Percentiles rank a stretch among this genome's conserved stretches.
Conservation (phyloP, 306 rosid species). For the Spatholobus suberectus region DNA sequence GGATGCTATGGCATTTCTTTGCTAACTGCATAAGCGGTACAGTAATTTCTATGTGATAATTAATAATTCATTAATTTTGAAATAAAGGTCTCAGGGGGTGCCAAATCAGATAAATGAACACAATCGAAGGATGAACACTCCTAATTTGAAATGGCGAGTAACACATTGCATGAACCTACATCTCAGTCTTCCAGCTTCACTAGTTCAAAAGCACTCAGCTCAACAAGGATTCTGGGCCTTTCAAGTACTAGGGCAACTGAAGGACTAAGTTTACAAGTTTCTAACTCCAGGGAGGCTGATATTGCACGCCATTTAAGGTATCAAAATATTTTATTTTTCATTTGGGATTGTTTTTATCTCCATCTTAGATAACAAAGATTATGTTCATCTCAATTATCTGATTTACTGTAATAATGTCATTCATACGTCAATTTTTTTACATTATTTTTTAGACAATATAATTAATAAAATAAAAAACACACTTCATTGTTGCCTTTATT, state of each 20-base stretch:
- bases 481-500: neutral
- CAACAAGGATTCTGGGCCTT: neutral
- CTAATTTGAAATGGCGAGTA: neutral
- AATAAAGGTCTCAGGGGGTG: slow-evolving; percentile 31
- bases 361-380: neutral
- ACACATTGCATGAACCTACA: neutral
- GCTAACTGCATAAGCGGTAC: neutral
- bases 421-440: neutral
- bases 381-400: neutral
- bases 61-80: neutral
- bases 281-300: neutral
- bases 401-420: neutral
- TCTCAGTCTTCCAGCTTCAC: neutral
- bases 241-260: neutral
- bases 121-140: neutral
- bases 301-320: slow-evolving; percentile 19
- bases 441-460: neutral
- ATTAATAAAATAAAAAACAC: neutral
- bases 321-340: neutral
- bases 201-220: neutral
- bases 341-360: neutral
- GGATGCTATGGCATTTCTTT: neutral
- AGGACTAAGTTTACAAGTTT: neutral
- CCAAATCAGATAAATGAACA: neutral
- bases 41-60: neutral